phyloP scores from a whole-genome alignment of 169 alveolate genomes.

The Condylostoma magnum region DNA sequence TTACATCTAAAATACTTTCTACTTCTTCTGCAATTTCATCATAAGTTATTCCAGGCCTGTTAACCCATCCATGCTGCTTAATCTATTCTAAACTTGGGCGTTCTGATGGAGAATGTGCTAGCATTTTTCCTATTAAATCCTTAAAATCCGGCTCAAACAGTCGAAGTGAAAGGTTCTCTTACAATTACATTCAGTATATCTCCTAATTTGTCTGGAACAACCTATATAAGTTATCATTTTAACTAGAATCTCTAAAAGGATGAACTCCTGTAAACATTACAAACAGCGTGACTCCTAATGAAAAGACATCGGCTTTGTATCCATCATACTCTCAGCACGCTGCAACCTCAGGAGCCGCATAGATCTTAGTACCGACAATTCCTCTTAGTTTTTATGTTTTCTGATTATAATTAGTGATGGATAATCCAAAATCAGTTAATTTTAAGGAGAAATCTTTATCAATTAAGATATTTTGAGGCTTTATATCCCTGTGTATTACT shows the following conservation, averaged over 20 bases:
- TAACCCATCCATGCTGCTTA: background rate
- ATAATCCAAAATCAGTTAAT: conserved; percentile 60
- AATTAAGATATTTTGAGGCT: conserved; percentile 60
- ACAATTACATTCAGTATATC: background rate
- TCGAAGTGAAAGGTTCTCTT: no score
- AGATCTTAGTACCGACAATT: background rate
- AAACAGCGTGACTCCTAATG: background rate
- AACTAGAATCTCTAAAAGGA: background rate
- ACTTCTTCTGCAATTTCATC: background rate
- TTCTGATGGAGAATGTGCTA: conserved; percentile 3
- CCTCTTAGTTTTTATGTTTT: no score
- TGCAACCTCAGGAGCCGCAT: conserved; percentile 20
- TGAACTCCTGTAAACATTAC: background rate
- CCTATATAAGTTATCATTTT: background rate
- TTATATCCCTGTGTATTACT: conserved; percentile 59
- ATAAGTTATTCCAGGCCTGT: background rate
- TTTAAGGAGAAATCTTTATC: conserved; percentile 44
- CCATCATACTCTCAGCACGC: background rate
- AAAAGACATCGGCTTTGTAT: background rate
- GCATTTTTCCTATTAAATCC: background rate
- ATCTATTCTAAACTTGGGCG: background rate
- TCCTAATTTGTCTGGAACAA: background rate
- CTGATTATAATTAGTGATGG: no score
- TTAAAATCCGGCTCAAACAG: background rate
- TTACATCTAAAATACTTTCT: no score